Conservation (phyloP, 345 rosid genomes). For the Eutrema heterophyllum region DNA sequence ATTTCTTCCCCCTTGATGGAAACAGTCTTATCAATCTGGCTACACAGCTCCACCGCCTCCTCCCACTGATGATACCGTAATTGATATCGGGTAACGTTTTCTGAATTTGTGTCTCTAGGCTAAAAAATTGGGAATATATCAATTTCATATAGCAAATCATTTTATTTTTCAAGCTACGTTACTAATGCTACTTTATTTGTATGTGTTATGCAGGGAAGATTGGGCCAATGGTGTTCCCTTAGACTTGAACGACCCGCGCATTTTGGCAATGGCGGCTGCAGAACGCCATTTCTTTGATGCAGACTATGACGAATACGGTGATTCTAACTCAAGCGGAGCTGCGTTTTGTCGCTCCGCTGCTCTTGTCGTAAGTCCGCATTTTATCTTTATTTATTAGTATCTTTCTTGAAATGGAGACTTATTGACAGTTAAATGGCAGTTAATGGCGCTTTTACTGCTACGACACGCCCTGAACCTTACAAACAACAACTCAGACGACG, state of each 20-base stretch:
- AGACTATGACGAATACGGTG: constrained; percentile 84
- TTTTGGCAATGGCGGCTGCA: constrained; percentile 87
- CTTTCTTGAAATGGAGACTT: not conserved
- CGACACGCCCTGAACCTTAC: constrained; percentile 76
- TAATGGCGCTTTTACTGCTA: constrained; percentile 89
- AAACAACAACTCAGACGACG: constrained; percentile 55
- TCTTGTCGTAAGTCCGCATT: constrained; percentile 54
- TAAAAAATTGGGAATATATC: not conserved
- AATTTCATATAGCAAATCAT: not conserved
- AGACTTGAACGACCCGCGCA: constrained; percentile 79
- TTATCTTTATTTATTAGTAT: not conserved
- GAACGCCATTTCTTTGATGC: constrained; percentile 83
- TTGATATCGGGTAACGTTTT: constrained; percentile 63
- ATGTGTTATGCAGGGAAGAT: constrained; percentile 50
- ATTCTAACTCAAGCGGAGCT: constrained; percentile 79
- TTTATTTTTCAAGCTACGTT: not conserved
- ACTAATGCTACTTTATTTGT: not conserved
- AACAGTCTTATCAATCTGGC: constrained; percentile 78
- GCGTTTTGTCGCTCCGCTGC: constrained; percentile 98
- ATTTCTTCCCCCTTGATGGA: not conserved
- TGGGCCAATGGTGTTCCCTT: constrained; percentile 68
- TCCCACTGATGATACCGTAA: constrained; percentile 57
- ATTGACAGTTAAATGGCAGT: constrained; percentile 38
- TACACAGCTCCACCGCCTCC: constrained; percentile 73
- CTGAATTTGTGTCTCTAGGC: not conserved